A percentile compares a stretch with the other conserved stretches of the same genome.
Conservation (phyloP, 2,329 filamentous ascomycete species). For the Venturia asperata region DNA sequence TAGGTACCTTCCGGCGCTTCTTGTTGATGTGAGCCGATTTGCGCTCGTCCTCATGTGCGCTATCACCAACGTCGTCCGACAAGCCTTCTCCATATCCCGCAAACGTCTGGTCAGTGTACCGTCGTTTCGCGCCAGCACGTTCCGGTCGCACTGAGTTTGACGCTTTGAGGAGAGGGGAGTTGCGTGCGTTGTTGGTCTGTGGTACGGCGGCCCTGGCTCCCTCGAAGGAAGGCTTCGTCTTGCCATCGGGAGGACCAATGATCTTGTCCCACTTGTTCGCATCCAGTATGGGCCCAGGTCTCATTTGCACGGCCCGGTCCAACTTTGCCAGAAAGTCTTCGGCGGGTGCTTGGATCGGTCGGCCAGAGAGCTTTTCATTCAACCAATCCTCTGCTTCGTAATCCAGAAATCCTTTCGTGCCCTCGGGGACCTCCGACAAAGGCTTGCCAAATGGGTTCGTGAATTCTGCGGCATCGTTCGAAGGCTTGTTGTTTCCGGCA, state of each 20-base stretch:
- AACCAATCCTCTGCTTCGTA: slow-evolving; percentile 19
- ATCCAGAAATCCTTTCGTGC: slow-evolving; percentile 7
- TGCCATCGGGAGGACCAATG: slow-evolving; percentile 40
- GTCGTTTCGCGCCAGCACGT: slow-evolving; percentile 63
- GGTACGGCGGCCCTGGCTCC: slow-evolving; percentile 15
- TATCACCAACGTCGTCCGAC: slow-evolving; percentile 51
- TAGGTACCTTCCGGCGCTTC: slow-evolving; percentile 51
- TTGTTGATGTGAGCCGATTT: slow-evolving; percentile 21
- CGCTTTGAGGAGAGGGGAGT: slow-evolving; percentile 19
- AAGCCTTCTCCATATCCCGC: slow-evolving; percentile 68
- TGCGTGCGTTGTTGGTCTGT: slow-evolving; percentile 27
- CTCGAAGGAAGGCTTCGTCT: slow-evolving; percentile 23
- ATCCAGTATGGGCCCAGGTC: slow-evolving; percentile 37
- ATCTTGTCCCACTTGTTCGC: slow-evolving; percentile 37
- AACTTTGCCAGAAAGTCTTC: slow-evolving; percentile 26
- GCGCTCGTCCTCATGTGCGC: slow-evolving; percentile 37
- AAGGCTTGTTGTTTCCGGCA: slow-evolving; percentile 43
- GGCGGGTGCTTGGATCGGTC: slow-evolving; percentile 22
- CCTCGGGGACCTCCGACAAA: slow-evolving; percentile 1
- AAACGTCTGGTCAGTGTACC: slow-evolving; percentile 67
- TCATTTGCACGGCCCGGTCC: slow-evolving; percentile 37
- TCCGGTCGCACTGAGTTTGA: slow-evolving; percentile 46
- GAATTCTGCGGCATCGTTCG: slow-evolving; percentile 32
- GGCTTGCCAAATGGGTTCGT: slow-evolving; percentile 19
- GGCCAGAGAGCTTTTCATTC: slow-evolving; percentile 23